Evolutionary conservation across 345 rosid genomes (phyloP), one percentile per base, ranked within the genome.

Genomic region (Rhizophora apiculata): DNA sequence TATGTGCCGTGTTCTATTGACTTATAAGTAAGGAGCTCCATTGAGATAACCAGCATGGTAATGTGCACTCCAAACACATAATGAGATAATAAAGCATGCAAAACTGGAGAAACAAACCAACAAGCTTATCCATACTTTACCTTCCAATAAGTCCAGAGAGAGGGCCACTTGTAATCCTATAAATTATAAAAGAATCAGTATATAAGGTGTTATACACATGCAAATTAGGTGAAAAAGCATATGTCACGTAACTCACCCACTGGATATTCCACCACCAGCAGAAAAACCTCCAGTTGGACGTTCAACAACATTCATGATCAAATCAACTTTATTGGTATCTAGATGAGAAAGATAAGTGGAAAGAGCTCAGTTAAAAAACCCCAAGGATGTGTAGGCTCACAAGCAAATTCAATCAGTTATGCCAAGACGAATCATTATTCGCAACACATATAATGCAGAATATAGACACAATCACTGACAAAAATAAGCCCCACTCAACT

Each of bases 201-300:
- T 26, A 32, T 26, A 6, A 37, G 34, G 62, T 60, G 64, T 77
- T 8, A 6, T 19, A 60, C 49, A 36, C 6, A 48, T 10, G 5
- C 49, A 73, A 48, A 71, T 36, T 60, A 3, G 51, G 20, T 37
- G 63, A 54, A 67, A 58, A 19, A 39, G 61, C 51, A 73, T 57
- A n/a, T 52, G 20, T 22, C 60, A 37, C 39, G 56, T 62, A 30
- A 78, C 96, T 77, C 74, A 87, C 97, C 97, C 97, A 71, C 96
- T 90, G 37, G 98, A 91, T 81, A 93, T 87, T 56, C 97, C 94
- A 67, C 92, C 98, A 82, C 97, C 98, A 65, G 94, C 98, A 61
- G 97, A 90, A 76, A 93, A 90, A 57, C 96, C 96, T 75, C 97
- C 98, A 83, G 89, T 92, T 70, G 94, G 92, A 71, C 97, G 90